These are phyloP conservation scores for Diplodia corticola DNA, from an alignment of 2,329 filamentous ascomycete species.

Conservation along the genomic window DNA sequence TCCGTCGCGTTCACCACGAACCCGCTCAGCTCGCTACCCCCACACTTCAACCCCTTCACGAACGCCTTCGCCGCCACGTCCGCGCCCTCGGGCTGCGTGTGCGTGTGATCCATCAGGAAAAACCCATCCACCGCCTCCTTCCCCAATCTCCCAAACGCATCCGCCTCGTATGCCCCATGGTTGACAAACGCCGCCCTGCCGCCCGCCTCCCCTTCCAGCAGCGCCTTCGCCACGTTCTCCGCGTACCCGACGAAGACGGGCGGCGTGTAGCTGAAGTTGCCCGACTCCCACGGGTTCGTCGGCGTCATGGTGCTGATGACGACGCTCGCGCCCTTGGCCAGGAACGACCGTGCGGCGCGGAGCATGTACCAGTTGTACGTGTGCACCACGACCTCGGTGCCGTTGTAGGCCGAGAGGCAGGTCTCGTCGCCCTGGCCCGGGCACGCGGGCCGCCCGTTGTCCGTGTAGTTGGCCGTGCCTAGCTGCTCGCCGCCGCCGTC, in stretches of 20 bases:
- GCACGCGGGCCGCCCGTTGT: conserved; percentile 65
- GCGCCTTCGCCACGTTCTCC: conserved; percentile 46
- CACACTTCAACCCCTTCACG: conserved; percentile 58
- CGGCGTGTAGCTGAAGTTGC: conserved; percentile 50
- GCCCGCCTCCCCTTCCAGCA: conserved; percentile 48
- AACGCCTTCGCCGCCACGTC: conserved; percentile 59
- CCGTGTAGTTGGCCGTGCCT: conserved; percentile 48
- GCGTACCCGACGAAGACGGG: conserved; percentile 60
- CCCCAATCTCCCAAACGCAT: conserved; percentile 55
- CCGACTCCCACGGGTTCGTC: conserved; percentile 63
- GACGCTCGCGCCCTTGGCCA: conserved; percentile 58
- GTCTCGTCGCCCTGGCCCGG: conserved; percentile 55
- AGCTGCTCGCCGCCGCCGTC: conserved; percentile 54
- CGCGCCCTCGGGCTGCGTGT: conserved; percentile 60
- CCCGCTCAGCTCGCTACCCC: conserved; percentile 45
- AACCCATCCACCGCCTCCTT: conserved; percentile 51
- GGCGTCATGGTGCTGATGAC: conserved; percentile 61
- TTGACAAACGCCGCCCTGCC: conserved; percentile 54
- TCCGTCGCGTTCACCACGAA: conserved; percentile 40
- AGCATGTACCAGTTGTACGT: conserved; percentile 63
- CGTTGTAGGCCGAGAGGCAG: conserved; percentile 55
- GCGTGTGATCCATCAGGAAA: conserved; percentile 64
- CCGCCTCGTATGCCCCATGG: conserved; percentile 60
- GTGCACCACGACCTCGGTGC: conserved; percentile 56
- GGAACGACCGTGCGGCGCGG: conserved; percentile 56